A percentile compares a stretch with the other conserved stretches of the same genome.
Evolutionary conservation across 805 yeast species (phyloP).

Genomic region (Cyberlindnera mrakii): DNA sequence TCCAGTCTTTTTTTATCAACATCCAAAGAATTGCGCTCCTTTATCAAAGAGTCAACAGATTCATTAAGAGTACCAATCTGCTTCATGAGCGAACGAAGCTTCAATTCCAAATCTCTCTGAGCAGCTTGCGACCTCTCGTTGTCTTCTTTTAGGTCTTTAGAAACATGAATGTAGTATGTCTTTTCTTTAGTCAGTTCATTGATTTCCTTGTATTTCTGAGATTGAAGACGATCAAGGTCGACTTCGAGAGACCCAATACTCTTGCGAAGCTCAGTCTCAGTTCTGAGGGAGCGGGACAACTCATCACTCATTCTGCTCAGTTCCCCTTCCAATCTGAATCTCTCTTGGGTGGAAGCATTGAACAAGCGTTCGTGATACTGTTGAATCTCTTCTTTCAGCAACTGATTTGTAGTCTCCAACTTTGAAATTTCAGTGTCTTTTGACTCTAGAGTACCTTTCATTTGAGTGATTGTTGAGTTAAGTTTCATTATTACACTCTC

Average conservation of each 20-base stretch:
- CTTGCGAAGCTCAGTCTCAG: conserved; percentile 61
- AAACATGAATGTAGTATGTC: conserved; percentile 33
- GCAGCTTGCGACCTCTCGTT: conserved; percentile 36
- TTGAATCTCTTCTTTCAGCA: conserved; percentile 49
- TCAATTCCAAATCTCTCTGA: conserved; percentile 40
- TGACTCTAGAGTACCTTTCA: conserved; percentile 53
- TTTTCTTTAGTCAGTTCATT: conserved; percentile 36
- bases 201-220: conserved; percentile 30
- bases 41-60: conserved; percentile 52
- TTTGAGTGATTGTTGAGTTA: conserved; percentile 41
- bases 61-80: conserved; percentile 55
- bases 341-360: conserved; percentile 35
- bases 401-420: conserved; percentile 39
- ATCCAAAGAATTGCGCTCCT: conserved; percentile 57
- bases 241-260: conserved; percentile 55
- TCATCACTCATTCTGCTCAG: conserved; percentile 48
- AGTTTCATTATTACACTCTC: conserved; percentile 49
- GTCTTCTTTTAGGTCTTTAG: conserved; percentile 36
- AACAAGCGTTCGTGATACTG: conserved; percentile 44
- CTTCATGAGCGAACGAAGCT: conserved; percentile 37
- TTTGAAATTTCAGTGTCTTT: conserved; percentile 49
- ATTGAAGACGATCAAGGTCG: conserved; percentile 50
- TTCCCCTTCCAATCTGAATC: conserved; percentile 37
- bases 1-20: conserved; percentile 44
- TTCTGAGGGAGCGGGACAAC: conserved; percentile 47